These are phyloP conservation scores for Stentor coeruleus DNA, from an alignment of 73 alveolate species.

Conservation along the genomic window DNA sequence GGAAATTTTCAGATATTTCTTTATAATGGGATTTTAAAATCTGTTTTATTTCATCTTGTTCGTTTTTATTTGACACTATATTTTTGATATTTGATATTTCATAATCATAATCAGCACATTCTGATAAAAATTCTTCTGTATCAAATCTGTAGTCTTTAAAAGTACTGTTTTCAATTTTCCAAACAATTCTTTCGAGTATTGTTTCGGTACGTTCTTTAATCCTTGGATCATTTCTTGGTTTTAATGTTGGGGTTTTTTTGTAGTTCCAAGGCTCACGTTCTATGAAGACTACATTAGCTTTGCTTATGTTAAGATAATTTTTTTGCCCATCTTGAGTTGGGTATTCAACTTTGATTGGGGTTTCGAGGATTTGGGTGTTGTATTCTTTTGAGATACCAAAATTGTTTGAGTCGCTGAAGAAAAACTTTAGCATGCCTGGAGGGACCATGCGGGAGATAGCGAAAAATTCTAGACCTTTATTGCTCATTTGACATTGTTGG, in stretches of 20 bases:
- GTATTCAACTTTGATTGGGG: background rate
- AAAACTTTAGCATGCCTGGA: slow-evolving; percentile 68
- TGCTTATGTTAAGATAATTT: too few species aligned
- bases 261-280: background rate
- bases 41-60: too few species aligned
- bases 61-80: too few species aligned
- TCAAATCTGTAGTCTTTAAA: too few species aligned
- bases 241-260: background rate
- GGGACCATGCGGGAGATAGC: slow-evolving; percentile 76
- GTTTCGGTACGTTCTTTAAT: background rate
- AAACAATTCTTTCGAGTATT: background rate
- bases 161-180: background rate
- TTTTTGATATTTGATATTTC: too few species aligned
- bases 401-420: slow-evolving; percentile 30
- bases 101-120: too few species aligned
- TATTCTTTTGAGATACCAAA: background rate
- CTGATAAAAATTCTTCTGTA: too few species aligned
- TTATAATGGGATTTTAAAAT: too few species aligned
- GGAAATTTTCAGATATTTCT: too few species aligned
- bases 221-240: background rate
- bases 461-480: slow-evolving; percentile 25
- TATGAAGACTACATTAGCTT: background rate
- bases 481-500: slow-evolving; percentile 46
- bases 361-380: too few species aligned
- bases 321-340: background rate